Conservation (phyloP, 2,329 filamentous ascomycete genomes). For the Aspergillus jensenii region DNA sequence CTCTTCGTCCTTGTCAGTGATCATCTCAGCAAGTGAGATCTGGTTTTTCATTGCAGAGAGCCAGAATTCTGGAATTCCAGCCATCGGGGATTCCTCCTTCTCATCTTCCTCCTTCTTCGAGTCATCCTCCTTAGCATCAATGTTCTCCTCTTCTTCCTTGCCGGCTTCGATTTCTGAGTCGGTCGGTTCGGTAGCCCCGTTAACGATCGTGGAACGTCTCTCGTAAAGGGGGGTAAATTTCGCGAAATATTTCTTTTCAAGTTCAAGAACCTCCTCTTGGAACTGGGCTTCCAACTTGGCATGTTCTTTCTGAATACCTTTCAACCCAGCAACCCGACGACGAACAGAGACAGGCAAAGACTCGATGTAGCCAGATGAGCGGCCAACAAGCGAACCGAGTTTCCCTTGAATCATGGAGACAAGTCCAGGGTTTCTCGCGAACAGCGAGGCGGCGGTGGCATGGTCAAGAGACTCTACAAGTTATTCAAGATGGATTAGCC, state of each 20-base stretch:
- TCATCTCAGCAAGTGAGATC: slow-evolving; percentile 94
- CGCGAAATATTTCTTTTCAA: slow-evolving; percentile 99
- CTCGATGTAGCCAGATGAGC: slow-evolving; percentile 97
- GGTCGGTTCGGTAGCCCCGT: slow-evolving; percentile 80
- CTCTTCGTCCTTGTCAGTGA: slow-evolving; percentile 94
- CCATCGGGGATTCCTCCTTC: slow-evolving; percentile 49
- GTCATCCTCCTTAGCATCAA: slow-evolving; percentile 60
- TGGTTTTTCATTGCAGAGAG: slow-evolving; percentile 99
- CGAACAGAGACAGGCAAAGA: slow-evolving; percentile 86
- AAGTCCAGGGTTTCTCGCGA: slow-evolving; percentile 91
- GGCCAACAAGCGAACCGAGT: slow-evolving; percentile 87
- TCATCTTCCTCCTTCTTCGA: slow-evolving; percentile 48
- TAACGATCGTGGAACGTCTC: slow-evolving; percentile 90
- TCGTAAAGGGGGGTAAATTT: slow-evolving; percentile 98
- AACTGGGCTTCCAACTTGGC: slow-evolving; percentile 97
- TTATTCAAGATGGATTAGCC: slow-evolving; percentile 15
- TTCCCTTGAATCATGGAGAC: slow-evolving; percentile 98
- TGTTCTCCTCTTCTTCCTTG: slow-evolving; percentile 71
- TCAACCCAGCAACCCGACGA: slow-evolving; percentile 89
- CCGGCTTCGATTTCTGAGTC: slow-evolving; percentile 84
- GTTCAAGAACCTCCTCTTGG: slow-evolving; percentile 94
- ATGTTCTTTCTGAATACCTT: slow-evolving; percentile 98
- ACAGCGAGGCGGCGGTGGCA: slow-evolving; percentile 82
- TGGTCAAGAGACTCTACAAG: slow-evolving; percentile 82
- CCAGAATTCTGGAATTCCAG: slow-evolving; percentile 98